These are phyloP conservation scores for Ogataea pilisensis DNA, from an alignment of 805 yeast species.

Conservation along the genomic window DNA sequence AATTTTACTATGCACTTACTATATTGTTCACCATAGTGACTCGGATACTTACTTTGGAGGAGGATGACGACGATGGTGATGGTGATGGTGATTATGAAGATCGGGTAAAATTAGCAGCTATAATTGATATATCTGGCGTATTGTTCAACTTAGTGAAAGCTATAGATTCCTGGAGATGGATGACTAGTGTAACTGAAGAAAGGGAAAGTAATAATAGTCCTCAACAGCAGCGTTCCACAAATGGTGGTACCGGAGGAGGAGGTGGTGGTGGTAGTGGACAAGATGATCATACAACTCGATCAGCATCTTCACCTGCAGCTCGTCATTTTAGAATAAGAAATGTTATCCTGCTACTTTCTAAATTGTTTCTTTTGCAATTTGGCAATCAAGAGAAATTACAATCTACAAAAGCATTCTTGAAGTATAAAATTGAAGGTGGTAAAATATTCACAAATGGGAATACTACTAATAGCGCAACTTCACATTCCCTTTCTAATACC, in stretches of 20 bases:
- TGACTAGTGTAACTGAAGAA: slow-evolving; percentile 23
- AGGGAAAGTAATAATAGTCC: slow-evolving; percentile 7
- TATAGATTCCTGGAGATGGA: slow-evolving; percentile 68
- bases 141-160: slow-evolving; percentile 42
- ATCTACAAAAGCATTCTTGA: slow-evolving; percentile 44
- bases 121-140: slow-evolving; percentile 31
- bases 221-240: slow-evolving; percentile 4
- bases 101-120: slow-evolving; percentile 2
- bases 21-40: slow-evolving; percentile 22
- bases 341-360: slow-evolving; percentile 49
- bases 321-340: slow-evolving; percentile 47
- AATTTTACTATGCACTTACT: slow-evolving; percentile 29
- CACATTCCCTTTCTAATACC: too few species aligned
- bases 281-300: neutral
- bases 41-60: slow-evolving; percentile 9
- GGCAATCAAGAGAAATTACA: slow-evolving; percentile 48
- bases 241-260: neutral
- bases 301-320: slow-evolving; percentile 6
- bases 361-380: slow-evolving; percentile 52
- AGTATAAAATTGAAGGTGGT: slow-evolving; percentile 34
- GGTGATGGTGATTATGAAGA: neutral
- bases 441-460: slow-evolving; percentile 1
- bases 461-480: neutral
- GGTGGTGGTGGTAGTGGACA: neutral
- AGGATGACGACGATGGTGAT: slow-evolving; percentile 1